Evolutionary conservation across 2,329 filamentous ascomycete species (phyloP).

Genomic region (Beauveria medogensis): DNA sequence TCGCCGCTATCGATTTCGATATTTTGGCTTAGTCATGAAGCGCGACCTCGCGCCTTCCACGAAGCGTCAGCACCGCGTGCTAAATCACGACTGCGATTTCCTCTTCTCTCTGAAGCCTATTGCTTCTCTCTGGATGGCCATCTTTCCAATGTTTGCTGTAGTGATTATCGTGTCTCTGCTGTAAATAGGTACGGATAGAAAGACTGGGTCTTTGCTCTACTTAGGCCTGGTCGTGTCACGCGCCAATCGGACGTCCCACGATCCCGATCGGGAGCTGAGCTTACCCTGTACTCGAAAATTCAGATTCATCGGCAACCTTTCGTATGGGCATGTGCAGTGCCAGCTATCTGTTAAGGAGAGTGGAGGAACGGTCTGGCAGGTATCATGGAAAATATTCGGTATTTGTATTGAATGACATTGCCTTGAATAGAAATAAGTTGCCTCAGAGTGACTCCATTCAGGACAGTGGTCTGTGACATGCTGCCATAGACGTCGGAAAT

Average conservation of each 20-base stretch:
- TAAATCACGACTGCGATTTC: neutral
- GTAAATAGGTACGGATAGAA: neutral
- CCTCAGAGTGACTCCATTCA: too few relatives aligned
- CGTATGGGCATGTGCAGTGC: neutral
- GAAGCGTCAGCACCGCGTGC: neutral
- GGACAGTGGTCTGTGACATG: too few relatives aligned
- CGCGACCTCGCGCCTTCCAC: neutral
- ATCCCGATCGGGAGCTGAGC: neutral
- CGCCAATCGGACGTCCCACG: too few relatives aligned
- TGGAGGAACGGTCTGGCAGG: too few relatives aligned
- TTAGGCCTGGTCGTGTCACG: neutral
- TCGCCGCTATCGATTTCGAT: constrained; percentile 10
- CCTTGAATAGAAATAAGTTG: neutral
- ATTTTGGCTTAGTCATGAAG: constrained; percentile 9
- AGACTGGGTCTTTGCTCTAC: neutral
- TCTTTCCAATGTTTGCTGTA: neutral
- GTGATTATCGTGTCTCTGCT: neutral
- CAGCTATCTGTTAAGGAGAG: too few relatives aligned
- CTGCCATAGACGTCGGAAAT: too few relatives aligned
- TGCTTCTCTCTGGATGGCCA: neutral
- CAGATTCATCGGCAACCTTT: neutral
- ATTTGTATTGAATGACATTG: neutral
- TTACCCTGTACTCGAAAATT: neutral
- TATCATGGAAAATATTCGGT: neutral
- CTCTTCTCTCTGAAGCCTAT: neutral